Conservation (phyloP, 2,329 filamentous ascomycete species). For the Curvularia sp. region DNA sequence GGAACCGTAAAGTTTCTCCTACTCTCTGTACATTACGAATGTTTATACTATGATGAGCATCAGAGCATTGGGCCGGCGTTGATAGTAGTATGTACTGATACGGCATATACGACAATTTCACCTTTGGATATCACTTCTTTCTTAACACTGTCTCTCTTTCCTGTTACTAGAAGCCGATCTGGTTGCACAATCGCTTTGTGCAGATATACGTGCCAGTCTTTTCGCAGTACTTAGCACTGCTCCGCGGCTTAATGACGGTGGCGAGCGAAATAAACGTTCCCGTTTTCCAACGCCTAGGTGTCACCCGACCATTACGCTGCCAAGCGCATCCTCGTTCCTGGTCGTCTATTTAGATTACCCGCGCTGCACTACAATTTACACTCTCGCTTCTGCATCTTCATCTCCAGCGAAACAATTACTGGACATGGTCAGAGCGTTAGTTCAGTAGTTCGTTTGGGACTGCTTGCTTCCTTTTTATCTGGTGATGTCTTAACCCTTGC, state of each 20-base stretch:
- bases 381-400: constrained; percentile 16
- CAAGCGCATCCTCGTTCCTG: constrained; percentile 11
- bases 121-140: too few relatives aligned
- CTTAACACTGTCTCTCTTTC: not conserved
- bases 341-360: constrained; percentile 28
- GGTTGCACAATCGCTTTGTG: not conserved
- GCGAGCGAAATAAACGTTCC: constrained; percentile 6
- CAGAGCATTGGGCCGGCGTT: constrained; percentile 11
- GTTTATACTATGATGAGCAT: not conserved
- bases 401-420: not conserved
- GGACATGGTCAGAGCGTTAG: not conserved
- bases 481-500: not conserved
- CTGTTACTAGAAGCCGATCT: not conserved
- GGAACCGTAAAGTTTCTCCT: constrained; percentile 15
- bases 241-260: not conserved
- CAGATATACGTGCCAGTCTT: not conserved
- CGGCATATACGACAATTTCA: not conserved
- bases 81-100: not conserved
- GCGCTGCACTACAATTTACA: constrained; percentile 16
- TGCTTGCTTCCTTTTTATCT: not conserved
- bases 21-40: constrained; percentile 17
- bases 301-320: constrained; percentile 16
- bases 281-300: not conserved
- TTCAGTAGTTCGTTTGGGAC: not conserved
- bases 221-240: not conserved